Percentiles rank a stretch among this genome's conserved stretches.
These are phyloP conservation scores for Boletus vinaceobasis DNA, from an alignment of 768 basidiomycete genomes.

Conservation along the genomic window DNA sequence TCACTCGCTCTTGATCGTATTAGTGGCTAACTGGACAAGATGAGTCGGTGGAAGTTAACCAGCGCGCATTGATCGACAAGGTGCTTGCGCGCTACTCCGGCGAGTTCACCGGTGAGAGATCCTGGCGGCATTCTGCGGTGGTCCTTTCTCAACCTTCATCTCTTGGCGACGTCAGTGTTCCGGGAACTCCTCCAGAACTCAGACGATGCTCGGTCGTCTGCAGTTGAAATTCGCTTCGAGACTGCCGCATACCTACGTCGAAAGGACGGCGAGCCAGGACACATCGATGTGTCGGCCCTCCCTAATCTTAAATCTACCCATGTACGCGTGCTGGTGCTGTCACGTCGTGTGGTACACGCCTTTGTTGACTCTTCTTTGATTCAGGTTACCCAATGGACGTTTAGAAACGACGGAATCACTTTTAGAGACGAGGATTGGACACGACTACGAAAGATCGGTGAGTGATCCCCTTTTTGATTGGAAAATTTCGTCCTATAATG, in stretches of 20 bases:
- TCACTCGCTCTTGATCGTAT: not conserved
- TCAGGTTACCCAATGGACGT: not conserved
- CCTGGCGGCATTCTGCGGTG: not conserved
- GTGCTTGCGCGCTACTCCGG: slow-evolving; percentile 94
- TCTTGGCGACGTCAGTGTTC: slow-evolving; percentile 40
- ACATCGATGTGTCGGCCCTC: slow-evolving; percentile 27
- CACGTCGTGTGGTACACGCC: too few species aligned
- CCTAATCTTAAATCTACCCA: slow-evolving; percentile 64
- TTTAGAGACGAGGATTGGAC: slow-evolving; percentile 8
- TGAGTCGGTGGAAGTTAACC: slow-evolving; percentile 88
- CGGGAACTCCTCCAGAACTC: slow-evolving; percentile 94
- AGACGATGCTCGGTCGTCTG: slow-evolving; percentile 78
- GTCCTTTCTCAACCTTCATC: not conserved
- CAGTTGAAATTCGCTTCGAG: slow-evolving; percentile 78
- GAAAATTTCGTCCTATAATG: not conserved
- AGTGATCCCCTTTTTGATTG: not conserved
- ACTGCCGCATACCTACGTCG: slow-evolving; percentile 48
- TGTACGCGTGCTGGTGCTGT: slow-evolving; percentile 29
- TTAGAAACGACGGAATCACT: not conserved
- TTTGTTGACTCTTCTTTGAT: not conserved
- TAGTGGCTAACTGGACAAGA: slow-evolving; percentile 64
- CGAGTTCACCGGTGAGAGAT: slow-evolving; percentile 70
- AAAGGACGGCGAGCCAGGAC: slow-evolving; percentile 5
- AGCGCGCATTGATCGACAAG: slow-evolving; percentile 95
- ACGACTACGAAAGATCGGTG: slow-evolving; percentile 17